These are phyloP conservation scores for Echinochloa phyllopogon DNA, from an alignment of 176 grass and related monocot genomes.

Conservation along the genomic window DNA sequence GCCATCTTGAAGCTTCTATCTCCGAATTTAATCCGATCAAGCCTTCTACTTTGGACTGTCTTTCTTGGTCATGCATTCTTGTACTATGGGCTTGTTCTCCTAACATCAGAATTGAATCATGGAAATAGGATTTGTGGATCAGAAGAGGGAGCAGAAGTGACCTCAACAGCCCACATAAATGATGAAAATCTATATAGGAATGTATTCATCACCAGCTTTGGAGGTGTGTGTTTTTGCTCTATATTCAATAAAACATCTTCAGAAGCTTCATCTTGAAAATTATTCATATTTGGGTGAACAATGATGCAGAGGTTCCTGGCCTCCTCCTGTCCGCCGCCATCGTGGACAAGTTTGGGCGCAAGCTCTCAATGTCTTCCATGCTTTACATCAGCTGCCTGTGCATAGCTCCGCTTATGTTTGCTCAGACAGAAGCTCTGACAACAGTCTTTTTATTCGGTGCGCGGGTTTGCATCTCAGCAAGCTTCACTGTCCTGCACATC, in stretches of 20 bases:
- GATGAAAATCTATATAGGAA: conserved; percentile 76
- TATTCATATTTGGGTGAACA: conserved; percentile 16
- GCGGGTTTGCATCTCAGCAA: conserved; percentile 71
- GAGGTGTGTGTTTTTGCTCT: conserved; percentile 49
- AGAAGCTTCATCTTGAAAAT: conserved; percentile 11
- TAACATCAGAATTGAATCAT: conserved; percentile 79
- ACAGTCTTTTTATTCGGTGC: conserved; percentile 72
- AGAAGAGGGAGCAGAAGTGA: conserved; percentile 43
- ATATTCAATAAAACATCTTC: conserved; percentile 17
- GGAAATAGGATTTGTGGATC: conserved; percentile 69
- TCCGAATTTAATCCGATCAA: conserved; percentile 76
- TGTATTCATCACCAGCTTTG: conserved; percentile 90
- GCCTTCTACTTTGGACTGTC: conserved; percentile 83
- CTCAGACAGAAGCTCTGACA: conserved; percentile 66
- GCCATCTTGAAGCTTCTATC: conserved; percentile 77
- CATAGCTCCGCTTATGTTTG: conserved; percentile 73
- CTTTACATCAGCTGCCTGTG: conserved; percentile 77
- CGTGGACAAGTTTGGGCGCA: conserved; percentile 88
- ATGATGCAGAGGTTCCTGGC: conserved; percentile 76
- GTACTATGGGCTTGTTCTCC: conserved; percentile 88
- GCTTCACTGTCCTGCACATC: conserved; percentile 81
- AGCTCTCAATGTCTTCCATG: conserved; percentile 74
- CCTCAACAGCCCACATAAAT: conserved; percentile 33
- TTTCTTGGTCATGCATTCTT: conserved; percentile 89
- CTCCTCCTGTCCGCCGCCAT: conserved; percentile 80